phyloP scores from a whole-genome alignment of 1,284 basidiomycete genomes.

The Fomitopsis betulina region DNA sequence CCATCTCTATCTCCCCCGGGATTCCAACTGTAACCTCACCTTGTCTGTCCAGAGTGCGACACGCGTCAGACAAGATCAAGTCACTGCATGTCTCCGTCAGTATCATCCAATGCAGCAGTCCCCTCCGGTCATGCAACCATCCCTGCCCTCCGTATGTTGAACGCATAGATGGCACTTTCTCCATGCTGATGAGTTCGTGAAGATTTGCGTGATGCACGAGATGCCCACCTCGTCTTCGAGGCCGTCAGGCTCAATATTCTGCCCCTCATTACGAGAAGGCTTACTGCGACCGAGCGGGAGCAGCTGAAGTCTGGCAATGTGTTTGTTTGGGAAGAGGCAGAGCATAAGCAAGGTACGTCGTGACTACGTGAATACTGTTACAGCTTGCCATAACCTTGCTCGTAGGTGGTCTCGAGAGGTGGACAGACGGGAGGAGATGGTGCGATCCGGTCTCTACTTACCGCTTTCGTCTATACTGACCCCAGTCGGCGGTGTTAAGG shows the following conservation, averaged over 20 bases:
- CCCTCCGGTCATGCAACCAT: slow-evolving; percentile 23
- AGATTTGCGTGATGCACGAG: slow-evolving; percentile 69
- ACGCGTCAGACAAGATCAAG: slow-evolving; percentile 4
- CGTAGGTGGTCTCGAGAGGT: slow-evolving; percentile 60
- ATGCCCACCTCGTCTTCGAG: slow-evolving; percentile 58
- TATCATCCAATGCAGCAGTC: slow-evolving; percentile 13
- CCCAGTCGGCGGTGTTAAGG: slow-evolving; percentile 33
- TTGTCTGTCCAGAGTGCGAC: neutral
- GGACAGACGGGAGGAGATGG: slow-evolving; percentile 78
- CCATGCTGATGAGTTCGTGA: neutral
- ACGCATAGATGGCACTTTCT: neutral
- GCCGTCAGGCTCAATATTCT: slow-evolving; percentile 67
- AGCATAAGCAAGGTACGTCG: slow-evolving; percentile 47
- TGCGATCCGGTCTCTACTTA: slow-evolving; percentile 20
- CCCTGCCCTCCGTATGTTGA: slow-evolving; percentile 26
- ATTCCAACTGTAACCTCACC: slow-evolving; percentile 2
- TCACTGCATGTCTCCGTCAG: slow-evolving; percentile 16
- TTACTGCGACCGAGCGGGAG: slow-evolving; percentile 63
- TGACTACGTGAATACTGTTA: neutral
- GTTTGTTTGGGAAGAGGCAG: slow-evolving; percentile 81
- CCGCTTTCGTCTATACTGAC: neutral
- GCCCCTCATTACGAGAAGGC: slow-evolving; percentile 64
- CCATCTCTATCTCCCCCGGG: neutral
- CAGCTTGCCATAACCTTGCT: slow-evolving; percentile 5
- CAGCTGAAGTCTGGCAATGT: slow-evolving; percentile 66